Conservation (phyloP, 768 basidiomycete genomes). For the Tremella yokohamensis region DNA sequence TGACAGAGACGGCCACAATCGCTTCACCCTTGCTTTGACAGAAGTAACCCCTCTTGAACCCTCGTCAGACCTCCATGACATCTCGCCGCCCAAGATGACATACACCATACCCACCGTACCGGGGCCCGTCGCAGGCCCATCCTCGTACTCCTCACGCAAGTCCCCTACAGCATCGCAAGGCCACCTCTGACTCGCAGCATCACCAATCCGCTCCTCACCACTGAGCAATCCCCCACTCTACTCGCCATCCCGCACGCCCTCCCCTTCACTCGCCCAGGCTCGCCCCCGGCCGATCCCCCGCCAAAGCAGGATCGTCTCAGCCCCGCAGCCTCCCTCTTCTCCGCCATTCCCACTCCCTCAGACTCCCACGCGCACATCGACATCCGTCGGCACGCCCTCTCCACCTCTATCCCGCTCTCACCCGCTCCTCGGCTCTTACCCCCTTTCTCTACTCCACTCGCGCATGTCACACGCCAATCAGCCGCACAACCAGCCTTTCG, state of each 20-base stretch:
- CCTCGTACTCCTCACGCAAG: too few relatives aligned
- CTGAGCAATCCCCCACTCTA: slow-evolving; percentile 25
- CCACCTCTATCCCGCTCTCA: slow-evolving; percentile 41
- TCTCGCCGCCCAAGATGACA: too few relatives aligned
- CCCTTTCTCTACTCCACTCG: slow-evolving; percentile 48
- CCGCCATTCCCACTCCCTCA: slow-evolving; percentile 7
- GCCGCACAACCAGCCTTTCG: slow-evolving; percentile 30
- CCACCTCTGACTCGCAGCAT: slow-evolving; percentile 10
- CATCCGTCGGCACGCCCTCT: slow-evolving; percentile 13
- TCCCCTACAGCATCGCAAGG: too few relatives aligned
- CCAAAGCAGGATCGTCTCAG: slow-evolving; percentile 11
- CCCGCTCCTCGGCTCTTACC: slow-evolving; percentile 47
- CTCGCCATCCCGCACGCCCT: slow-evolving; percentile 16
- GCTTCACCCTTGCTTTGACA: too few relatives aligned
- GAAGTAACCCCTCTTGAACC: too few relatives aligned
- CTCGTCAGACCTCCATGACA: too few relatives aligned
- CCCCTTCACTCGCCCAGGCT: slow-evolving; percentile 8
- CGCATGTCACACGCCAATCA: slow-evolving; percentile 48
- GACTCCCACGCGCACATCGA: background rate
- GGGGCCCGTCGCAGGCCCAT: too few relatives aligned
- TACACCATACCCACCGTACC: too few relatives aligned
- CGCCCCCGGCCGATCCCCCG: slow-evolving; percentile 1
- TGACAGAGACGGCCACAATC: too few relatives aligned
- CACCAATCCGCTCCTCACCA: slow-evolving; percentile 25
- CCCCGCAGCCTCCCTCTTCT: slow-evolving; percentile 6